phyloP scores from a whole-genome alignment of 108 stramenopile species.

The Cafeteria roenbergensis region DNA sequence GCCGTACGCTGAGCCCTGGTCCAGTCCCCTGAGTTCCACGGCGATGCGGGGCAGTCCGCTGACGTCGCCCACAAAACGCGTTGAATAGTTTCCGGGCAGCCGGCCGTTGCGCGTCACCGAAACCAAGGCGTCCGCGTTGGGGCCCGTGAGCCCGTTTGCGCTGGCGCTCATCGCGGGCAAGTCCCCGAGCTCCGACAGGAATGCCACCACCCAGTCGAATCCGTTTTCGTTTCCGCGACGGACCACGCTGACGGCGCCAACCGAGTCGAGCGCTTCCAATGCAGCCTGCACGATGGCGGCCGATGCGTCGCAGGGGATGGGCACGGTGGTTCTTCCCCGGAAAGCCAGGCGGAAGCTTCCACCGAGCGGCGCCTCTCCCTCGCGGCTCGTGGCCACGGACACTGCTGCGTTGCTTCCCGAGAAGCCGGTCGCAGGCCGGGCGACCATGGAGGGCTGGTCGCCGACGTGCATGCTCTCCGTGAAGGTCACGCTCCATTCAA shows the following conservation, averaged over 20 bases:
- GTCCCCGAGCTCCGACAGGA: constrained; percentile 38
- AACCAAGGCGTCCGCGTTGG: constrained; percentile 51
- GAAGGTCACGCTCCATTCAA: constrained; percentile 61
- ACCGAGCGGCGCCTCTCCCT: constrained; percentile 54
- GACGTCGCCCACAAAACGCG: constrained; percentile 14
- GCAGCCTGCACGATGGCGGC: constrained; percentile 48
- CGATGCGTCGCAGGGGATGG: constrained; percentile 48
- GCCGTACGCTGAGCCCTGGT: constrained; percentile 39
- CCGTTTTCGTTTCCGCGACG: constrained; percentile 60
- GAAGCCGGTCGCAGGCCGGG: constrained; percentile 52
- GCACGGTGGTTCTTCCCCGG: constrained; percentile 45
- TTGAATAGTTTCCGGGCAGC: constrained; percentile 36
- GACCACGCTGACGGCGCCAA: constrained; percentile 53
- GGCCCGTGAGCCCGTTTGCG: constrained; percentile 52
- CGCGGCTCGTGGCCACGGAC: constrained; percentile 29
- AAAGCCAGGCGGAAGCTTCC: constrained; percentile 55
- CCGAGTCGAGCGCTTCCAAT: constrained; percentile 43
- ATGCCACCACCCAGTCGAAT: constrained; percentile 64
- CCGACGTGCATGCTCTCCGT: constrained; percentile 43
- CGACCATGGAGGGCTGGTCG: constrained; percentile 44
- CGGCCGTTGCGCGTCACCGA: constrained; percentile 40
- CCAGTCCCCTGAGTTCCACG: constrained; percentile 18
- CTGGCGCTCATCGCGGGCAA: constrained; percentile 44
- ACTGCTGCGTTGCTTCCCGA: constrained; percentile 58
- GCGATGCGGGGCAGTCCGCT: constrained; percentile 9